Evolutionary conservation across 1,284 basidiomycete species (phyloP), one percentile per base, ranked within the genome.

Genomic region (Ganoderma leucocontextum): DNA sequence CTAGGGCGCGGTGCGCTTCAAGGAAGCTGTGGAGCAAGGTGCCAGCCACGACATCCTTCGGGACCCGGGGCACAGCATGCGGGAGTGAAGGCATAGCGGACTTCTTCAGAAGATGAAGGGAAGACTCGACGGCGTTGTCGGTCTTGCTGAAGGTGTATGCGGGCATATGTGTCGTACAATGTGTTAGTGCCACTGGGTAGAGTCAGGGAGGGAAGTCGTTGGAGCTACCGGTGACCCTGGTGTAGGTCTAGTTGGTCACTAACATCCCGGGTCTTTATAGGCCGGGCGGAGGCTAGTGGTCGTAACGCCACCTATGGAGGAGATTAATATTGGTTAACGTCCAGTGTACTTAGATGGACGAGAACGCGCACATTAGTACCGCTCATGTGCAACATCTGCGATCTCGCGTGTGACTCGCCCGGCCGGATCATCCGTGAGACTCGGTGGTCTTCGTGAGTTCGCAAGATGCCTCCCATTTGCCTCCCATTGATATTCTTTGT

Each of bases 11-110:
- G 67, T 78, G 73, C 12, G 77, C 73, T 36, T 78, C 71, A 60
- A 80, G 62, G 69, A 80, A 80, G 53, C 74, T 75, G 53, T 42
- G 33, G 52, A 78, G 71, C 38, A 72, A 63, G 15, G 78, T 74
- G 19, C 73, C 69, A 13, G 73, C 47, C 29, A 64, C 41, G 2
- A 68, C 59, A 17, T 63, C 64, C 39, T 64, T 61, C 9, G 62
- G 13, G 13, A 49, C 63, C 17, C 62, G 36, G 2, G 52, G 33
- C 9, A 35, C 61, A 7, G 42, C 55, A 10, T 63, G 36, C 36
- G 52, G 62, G 36, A 62, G 25, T 15, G 64, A 22, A 17, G 66
- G 58, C 17, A 61, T 41, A 2, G 64, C 59, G 2, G 70, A 57
- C 63, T 66, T 70, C 72, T 73, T 73, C 25, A 69, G 55, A 36